These are phyloP conservation scores for Flaveria linearis DNA, from an alignment of 129 eudicot species.

Conservation along the genomic window DNA sequence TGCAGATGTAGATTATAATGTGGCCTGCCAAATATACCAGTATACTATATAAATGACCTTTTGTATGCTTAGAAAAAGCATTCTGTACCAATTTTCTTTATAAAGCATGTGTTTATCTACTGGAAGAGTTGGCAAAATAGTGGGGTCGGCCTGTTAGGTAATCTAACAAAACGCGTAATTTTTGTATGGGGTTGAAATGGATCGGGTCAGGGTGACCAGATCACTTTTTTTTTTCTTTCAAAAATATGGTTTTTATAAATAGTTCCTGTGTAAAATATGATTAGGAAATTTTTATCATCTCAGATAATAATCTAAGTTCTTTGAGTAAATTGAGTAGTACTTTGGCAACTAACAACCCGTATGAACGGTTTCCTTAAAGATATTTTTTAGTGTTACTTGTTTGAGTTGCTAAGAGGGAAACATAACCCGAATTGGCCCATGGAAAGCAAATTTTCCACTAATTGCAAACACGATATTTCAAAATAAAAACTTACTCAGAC, in stretches of 20 bases:
- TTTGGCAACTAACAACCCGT: neutral
- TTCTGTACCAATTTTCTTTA: neutral
- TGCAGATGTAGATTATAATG: slow-evolving; percentile 75
- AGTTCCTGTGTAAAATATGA: neutral
- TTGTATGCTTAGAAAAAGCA: neutral
- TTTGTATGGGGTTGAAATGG: neutral
- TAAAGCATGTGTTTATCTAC: neutral
- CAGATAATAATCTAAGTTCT: neutral
- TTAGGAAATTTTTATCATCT: neutral
- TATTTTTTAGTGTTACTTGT: neutral
- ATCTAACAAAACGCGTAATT: neutral
- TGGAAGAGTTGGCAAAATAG: neutral
- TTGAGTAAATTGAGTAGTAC: neutral
- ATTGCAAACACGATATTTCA: neutral
- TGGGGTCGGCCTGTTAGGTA: neutral
- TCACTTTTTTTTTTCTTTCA: neutral
- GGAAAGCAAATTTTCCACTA: neutral
- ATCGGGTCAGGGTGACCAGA: neutral
- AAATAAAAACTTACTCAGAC: slow-evolving; percentile 63
- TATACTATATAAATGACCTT: neutral
- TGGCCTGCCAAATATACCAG: slow-evolving; percentile 47
- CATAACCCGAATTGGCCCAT: neutral
- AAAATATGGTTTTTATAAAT: neutral
- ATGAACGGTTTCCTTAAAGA: neutral
- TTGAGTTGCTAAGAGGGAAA: neutral